phyloP scores from a whole-genome alignment of 352 stramenopile species.

The Phytopythium aichiense region DNA sequence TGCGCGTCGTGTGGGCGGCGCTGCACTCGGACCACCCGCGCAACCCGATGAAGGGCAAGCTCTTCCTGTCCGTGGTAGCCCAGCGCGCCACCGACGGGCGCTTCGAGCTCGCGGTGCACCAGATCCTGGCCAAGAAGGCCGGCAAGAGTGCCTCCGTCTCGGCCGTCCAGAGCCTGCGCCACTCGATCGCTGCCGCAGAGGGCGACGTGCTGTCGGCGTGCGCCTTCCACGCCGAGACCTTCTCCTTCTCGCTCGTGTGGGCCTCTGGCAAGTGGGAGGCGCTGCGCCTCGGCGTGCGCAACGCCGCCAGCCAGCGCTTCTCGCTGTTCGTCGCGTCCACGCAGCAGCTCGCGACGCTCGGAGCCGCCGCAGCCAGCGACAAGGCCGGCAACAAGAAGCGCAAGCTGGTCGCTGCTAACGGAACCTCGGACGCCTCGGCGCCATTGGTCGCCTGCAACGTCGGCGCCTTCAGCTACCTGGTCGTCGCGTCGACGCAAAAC shows the following conservation, averaged over 20 bases:
- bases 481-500: conserved; percentile 32
- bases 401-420: conserved; percentile 36
- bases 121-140: conserved; percentile 30
- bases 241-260: conserved; percentile 65
- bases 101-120: conserved; percentile 56
- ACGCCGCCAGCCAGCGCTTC: conserved; percentile 22
- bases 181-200: conserved; percentile 12
- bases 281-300: conserved; percentile 18
- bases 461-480: conserved; percentile 53
- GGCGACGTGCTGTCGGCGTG: conserved; percentile 33
- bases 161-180: conserved; percentile 29
- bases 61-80: conserved; percentile 56
- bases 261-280: conserved; percentile 54
- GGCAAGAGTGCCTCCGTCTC: conserved; percentile 21
- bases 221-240: conserved; percentile 67
- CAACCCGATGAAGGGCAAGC: conserved; percentile 50
- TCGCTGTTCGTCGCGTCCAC: conserved; percentile 34
- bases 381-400: conserved; percentile 49
- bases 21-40: conserved; percentile 43
- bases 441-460: conserved; percentile 36
- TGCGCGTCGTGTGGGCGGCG: conserved; percentile 43
- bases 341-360: conserved; percentile 28
- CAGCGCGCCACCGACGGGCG: conserved; percentile 15
- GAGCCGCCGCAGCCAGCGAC: conserved; percentile 8
- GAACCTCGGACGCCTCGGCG: conserved; percentile 2